Conservation (phyloP, 164 flowering plant genomes). For the Aristolochia fimbriata region DNA sequence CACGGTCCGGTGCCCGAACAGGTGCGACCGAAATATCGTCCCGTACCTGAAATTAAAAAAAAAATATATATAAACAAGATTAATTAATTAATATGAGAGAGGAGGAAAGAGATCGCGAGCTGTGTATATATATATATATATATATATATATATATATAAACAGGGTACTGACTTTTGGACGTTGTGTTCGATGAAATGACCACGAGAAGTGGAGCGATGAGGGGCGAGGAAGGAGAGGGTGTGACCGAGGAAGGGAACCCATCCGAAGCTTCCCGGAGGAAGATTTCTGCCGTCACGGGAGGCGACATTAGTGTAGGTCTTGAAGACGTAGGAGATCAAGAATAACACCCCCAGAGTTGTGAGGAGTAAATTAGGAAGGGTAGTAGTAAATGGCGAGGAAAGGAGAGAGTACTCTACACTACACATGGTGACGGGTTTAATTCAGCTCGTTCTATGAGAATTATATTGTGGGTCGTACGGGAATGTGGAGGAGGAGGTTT, state of each 20-base stretch:
- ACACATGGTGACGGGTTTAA: not conserved
- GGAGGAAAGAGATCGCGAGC: no score
- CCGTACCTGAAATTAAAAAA: constrained; percentile 4
- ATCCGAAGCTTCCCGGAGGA: constrained; percentile 9
- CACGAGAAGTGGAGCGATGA: constrained; percentile 6
- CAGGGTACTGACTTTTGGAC: not conserved
- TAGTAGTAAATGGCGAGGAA: not conserved
- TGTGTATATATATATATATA: no score
- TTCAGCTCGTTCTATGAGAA: no score
- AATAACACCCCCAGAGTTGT: not conserved
- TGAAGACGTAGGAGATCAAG: not conserved
- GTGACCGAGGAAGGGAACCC: constrained; percentile 6
- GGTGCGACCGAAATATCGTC: constrained; percentile 8
- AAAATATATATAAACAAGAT: not conserved
- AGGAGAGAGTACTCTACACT: not conserved
- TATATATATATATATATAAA: not conserved
- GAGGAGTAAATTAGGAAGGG: not conserved
- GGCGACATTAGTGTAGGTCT: not conserved
- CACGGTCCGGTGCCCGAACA: constrained; percentile 10
- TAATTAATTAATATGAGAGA: no score
- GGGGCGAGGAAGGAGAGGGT: constrained; percentile 6
- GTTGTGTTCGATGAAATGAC: constrained; percentile 4
- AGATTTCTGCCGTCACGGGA: not conserved
- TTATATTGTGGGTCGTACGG: no score
- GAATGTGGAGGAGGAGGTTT: no score